Percentiles rank a stretch among this genome's conserved stretches.
Evolutionary conservation across 2,329 filamentous ascomycete genomes (phyloP).

Genomic region (Diatrype stigma): DNA sequence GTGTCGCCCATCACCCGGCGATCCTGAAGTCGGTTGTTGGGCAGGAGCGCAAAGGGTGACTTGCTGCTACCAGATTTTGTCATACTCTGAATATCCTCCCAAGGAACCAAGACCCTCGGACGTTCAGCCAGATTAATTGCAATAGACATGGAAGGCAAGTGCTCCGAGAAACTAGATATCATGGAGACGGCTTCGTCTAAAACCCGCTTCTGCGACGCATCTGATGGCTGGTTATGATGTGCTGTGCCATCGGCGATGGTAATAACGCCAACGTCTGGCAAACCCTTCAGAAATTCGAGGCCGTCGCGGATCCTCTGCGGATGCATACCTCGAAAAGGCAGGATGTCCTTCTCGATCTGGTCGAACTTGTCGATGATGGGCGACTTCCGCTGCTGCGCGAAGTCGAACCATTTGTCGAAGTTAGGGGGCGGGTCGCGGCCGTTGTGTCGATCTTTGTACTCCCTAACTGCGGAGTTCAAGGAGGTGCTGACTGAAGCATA

Average conservation of each 20-base stretch:
- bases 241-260: constrained; percentile 63
- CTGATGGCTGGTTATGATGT: constrained; percentile 30
- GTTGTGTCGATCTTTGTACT: constrained; percentile 51
- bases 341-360: constrained; percentile 69
- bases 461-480: constrained; percentile 40
- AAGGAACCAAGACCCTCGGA: constrained; percentile 66
- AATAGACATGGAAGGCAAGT: constrained; percentile 78
- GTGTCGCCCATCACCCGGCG: constrained; percentile 9
- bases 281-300: constrained; percentile 34
- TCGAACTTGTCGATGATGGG: constrained; percentile 76
- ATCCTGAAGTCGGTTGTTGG: constrained; percentile 36
- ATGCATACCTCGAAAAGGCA: constrained; percentile 72
- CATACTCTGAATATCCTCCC: constrained; percentile 51
- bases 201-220: constrained; percentile 28
- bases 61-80: constrained; percentile 24
- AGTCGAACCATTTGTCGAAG: constrained; percentile 82
- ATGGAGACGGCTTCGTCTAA: constrained; percentile 54
- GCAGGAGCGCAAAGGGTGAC: constrained; percentile 44
- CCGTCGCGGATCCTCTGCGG: constrained; percentile 64
- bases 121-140: constrained; percentile 78
- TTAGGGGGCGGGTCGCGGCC: constrained; percentile 71
- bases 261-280: constrained; percentile 43
- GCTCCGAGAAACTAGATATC: constrained; percentile 66
- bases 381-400: constrained; percentile 64
- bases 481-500: constrained; percentile 44